Conservation (phyloP, 768 basidiomycete species). For the Suillus subluteus region DNA sequence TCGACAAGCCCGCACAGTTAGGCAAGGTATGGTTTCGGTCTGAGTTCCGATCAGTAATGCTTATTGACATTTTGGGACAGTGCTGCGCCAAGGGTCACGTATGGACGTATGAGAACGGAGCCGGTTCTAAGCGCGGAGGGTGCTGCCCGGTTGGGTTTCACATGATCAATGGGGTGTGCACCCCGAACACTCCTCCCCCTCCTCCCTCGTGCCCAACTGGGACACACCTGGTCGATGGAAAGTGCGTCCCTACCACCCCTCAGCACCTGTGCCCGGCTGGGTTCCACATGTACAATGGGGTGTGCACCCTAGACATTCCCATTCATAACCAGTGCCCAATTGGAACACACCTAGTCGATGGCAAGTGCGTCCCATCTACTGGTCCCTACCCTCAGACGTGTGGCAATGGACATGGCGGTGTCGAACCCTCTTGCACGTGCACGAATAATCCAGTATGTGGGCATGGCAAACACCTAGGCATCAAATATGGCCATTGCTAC, state of each 20-base stretch:
- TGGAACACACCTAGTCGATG: too few species aligned
- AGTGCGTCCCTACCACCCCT: too few species aligned
- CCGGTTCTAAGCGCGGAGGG: neutral
- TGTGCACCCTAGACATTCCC: too few species aligned
- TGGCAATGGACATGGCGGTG: neutral
- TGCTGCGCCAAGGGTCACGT: neutral
- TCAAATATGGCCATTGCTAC: neutral
- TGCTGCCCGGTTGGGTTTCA: neutral
- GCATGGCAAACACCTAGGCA: neutral
- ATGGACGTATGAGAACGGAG: neutral
- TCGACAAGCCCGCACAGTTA: neutral
- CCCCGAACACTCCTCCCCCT: too few species aligned
- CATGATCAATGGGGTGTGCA: neutral
- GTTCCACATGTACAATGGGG: too few species aligned
- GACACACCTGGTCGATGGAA: too few species aligned
- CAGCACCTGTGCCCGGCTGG: too few species aligned
- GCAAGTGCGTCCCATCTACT: too few species aligned
- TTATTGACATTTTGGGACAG: neutral
- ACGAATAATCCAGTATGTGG: neutral
- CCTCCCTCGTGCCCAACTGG: too few species aligned
- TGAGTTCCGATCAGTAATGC: neutral
- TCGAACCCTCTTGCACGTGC: neutral
- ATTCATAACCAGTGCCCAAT: too few species aligned
- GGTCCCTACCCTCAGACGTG: neutral
- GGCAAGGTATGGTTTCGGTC: neutral